Base-by-base conservation (phyloP, 225 moss, liverwort and hornwort genomes). In the Polytrichum commune region DNA sequence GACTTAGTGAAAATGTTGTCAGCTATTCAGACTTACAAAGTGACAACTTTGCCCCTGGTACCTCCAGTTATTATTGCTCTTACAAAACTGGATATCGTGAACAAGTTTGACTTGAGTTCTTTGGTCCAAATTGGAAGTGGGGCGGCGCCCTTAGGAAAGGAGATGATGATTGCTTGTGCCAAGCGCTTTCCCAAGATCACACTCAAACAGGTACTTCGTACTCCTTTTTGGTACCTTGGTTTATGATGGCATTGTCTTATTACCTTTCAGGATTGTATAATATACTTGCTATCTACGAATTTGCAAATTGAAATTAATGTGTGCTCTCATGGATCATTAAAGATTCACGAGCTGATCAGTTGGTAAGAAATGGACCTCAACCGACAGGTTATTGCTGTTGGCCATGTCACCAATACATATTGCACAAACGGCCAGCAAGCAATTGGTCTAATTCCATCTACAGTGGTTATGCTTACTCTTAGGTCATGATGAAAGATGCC, bases 51-150 rank as follows among this genome's bases (percentile, higher is more conserved):
- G 22, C 85, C 90, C 32, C 81, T 81, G 8, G 90, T 90, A 23
- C 90, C 88, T 64, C 91, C 89, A 27, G 72, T 91, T 20, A 79
- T 91, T 46, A 79, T 86, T 62, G 84, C 70, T 4, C 73, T 91
- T 20, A 80, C 82, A 23, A 89, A 91, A 66, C 78, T 80, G 57
- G 84, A 86, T 32, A 27, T 86, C 64, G 84, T 86, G 5, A 29
- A 29, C 6, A 83, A 83, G 75, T 91, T 84, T 28, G 84, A 89
- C 69, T 69, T 87, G 80, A 84, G 84, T 74, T 87, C 91, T 56
- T 30, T 91, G 32, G 3, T 0, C 20, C 75, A 82, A 69, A 71
- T 91, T 63, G 81, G 79, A 32, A 76, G 75, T 64, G 91, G 89
- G 55, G 91, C 89, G 28, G 86, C 89, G 46, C 84, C 89, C 19